Evolutionary conservation across 352 stramenopile species (phyloP).

Genomic region (Phytophthora cactorum): DNA sequence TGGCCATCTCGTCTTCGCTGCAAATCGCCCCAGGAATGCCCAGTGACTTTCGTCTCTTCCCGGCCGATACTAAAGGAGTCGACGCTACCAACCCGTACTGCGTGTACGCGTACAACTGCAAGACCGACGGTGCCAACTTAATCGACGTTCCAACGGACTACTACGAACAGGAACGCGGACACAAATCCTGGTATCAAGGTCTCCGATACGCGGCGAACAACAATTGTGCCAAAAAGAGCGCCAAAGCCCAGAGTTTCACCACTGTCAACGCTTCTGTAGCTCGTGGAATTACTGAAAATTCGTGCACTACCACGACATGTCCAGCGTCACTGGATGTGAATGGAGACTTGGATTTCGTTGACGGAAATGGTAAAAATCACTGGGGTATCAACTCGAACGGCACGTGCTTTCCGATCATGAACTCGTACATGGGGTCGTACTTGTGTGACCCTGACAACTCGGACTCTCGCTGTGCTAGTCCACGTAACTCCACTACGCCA

Average conservation of each 20-base stretch:
- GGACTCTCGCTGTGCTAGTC: constrained; percentile 42
- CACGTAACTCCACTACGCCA: constrained; percentile 42
- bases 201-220: constrained; percentile 70
- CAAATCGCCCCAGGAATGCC: constrained; percentile 88
- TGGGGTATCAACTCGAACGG: constrained; percentile 67
- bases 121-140: constrained; percentile 53
- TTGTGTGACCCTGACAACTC: constrained; percentile 58
- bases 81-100: constrained; percentile 42
- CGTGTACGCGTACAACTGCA: constrained; percentile 57
- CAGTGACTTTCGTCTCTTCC: constrained; percentile 62
- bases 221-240: constrained; percentile 43
- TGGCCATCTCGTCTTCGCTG: constrained; percentile 89
- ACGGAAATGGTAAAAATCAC: constrained; percentile 42
- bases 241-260: constrained; percentile 45
- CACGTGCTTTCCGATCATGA: constrained; percentile 59
- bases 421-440: constrained; percentile 60
- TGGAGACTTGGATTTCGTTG: constrained; percentile 47
- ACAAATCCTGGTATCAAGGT: constrained; percentile 72
- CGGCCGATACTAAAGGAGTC: constrained; percentile 30
- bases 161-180: constrained; percentile 46
- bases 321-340: constrained; percentile 62
- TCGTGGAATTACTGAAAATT: constrained; percentile 54
- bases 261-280: constrained; percentile 50
- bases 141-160: constrained; percentile 51
- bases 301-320: constrained; percentile 44